Evolutionary conservation across 1,139 yeast genomes (phyloP).

Genomic region (Protomyces lactucae-debilis): DNA sequence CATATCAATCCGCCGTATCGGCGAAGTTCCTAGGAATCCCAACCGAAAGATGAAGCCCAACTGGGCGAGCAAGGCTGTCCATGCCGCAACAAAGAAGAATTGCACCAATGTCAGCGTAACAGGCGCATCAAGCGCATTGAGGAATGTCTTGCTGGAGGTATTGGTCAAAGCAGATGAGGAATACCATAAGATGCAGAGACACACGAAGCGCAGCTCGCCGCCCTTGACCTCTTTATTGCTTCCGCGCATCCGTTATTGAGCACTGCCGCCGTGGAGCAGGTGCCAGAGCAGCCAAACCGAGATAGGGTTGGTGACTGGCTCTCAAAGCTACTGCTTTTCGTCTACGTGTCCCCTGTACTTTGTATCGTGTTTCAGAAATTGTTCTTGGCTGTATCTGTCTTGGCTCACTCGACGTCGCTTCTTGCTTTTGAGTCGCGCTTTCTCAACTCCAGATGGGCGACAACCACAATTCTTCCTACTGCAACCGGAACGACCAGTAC

Average conservation of each 20-base stretch:
- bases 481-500: too few relatives aligned
- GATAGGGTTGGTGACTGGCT: too few relatives aligned
- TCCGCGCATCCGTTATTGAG: background rate
- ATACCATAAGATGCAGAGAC: slow-evolving; percentile 72
- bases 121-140: slow-evolving; percentile 67
- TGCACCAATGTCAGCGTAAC: slow-evolving; percentile 81
- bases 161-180: slow-evolving; percentile 72
- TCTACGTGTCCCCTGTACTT: too few relatives aligned
- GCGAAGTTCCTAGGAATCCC: slow-evolving; percentile 39
- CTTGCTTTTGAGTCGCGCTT: too few relatives aligned
- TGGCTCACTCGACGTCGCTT: too few relatives aligned
- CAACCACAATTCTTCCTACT: too few relatives aligned
- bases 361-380: too few relatives aligned
- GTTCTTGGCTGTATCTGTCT: too few relatives aligned
- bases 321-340: too few relatives aligned
- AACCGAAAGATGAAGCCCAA: slow-evolving; percentile 37
- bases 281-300: too few relatives aligned
- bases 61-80: slow-evolving; percentile 35
- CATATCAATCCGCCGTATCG: slow-evolving; percentile 44
- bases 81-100: slow-evolving; percentile 62
- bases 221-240: background rate
- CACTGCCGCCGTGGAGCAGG: too few relatives aligned
- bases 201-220: slow-evolving; percentile 37
- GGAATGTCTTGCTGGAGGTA: slow-evolving; percentile 70
- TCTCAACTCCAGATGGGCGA: too few relatives aligned